phyloP scores from a whole-genome alignment of 345 rosid species.

The Linum lewisii region DNA sequence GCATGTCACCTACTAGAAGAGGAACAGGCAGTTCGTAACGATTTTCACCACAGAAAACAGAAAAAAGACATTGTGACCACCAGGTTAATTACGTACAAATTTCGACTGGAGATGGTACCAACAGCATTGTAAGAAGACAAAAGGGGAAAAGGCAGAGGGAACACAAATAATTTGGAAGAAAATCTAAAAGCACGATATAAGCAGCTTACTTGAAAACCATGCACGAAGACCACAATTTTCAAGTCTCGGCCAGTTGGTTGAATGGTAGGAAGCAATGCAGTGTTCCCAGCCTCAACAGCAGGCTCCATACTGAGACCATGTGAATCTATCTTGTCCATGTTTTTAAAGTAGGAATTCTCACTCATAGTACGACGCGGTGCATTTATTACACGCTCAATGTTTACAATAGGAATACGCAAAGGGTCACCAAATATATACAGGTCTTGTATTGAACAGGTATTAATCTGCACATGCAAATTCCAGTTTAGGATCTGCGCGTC shows the following conservation, averaged over 20 bases:
- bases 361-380: conserved; percentile 75
- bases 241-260: conserved; percentile 40
- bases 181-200: background rate
- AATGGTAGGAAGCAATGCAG: conserved; percentile 17
- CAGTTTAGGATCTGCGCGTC: conserved; percentile 4
- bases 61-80: background rate
- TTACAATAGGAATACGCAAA: conserved; percentile 63
- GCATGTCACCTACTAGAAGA: background rate
- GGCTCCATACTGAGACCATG: conserved; percentile 19
- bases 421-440: conserved; percentile 87
- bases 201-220: conserved; percentile 84
- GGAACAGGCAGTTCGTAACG: background rate
- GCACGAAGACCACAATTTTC: conserved; percentile 80
- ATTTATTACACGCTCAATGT: conserved; percentile 75
- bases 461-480: conserved; percentile 52
- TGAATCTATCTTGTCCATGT: conserved; percentile 43
- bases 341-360: conserved; percentile 63
- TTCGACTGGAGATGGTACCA: background rate
- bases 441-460: conserved; percentile 80
- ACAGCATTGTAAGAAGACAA: background rate
- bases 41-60: background rate
- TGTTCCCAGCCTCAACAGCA: conserved; percentile 25
- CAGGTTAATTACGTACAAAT: background rate
- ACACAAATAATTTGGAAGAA: background rate
- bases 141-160: background rate